Percentiles rank a stretch among this genome's conserved stretches.
These are phyloP conservation scores for Saccharomycopsis sp. DNA, from an alignment of 805 yeast genomes.

Conservation along the genomic window DNA sequence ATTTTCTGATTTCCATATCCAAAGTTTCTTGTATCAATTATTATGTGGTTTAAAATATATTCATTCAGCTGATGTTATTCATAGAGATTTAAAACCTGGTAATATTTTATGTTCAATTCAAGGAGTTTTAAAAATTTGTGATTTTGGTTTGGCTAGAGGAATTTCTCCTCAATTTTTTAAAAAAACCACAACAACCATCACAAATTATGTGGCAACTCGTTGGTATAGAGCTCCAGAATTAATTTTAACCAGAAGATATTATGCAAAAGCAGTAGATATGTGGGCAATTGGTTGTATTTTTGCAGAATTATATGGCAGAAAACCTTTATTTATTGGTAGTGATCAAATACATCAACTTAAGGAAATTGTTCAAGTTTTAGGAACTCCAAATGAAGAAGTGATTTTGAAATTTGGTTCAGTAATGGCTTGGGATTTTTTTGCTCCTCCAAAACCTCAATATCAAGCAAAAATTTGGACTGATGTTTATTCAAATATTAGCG, in stretches of 20 bases:
- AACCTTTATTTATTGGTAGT: slow-evolving; percentile 71
- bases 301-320: slow-evolving; percentile 73
- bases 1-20: slow-evolving; percentile 76
- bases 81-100: slow-evolving; percentile 88
- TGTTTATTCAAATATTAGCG: slow-evolving; percentile 54
- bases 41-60: slow-evolving; percentile 80
- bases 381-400: slow-evolving; percentile 49
- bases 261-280: slow-evolving; percentile 68
- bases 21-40: slow-evolving; percentile 67
- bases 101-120: slow-evolving; percentile 67
- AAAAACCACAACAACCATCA: not conserved
- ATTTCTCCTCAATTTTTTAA: slow-evolving; percentile 28
- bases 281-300: slow-evolving; percentile 94
- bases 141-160: slow-evolving; percentile 88
- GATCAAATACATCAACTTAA: slow-evolving; percentile 61
- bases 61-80: slow-evolving; percentile 88
- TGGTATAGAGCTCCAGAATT: slow-evolving; percentile 98
- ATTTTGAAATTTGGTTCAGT: slow-evolving; percentile 35
- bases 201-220: slow-evolving; percentile 81
- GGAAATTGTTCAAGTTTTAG: slow-evolving; percentile 59
- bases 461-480: slow-evolving; percentile 36
- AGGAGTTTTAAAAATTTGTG: slow-evolving; percentile 80
- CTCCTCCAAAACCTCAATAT: slow-evolving; percentile 34
- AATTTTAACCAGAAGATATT: slow-evolving; percentile 46
- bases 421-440: slow-evolving; percentile 36